A percentile compares a stretch with the other conserved stretches of the same genome.
phyloP scores from a whole-genome alignment of 139 green algal genomes.

The Chlorella sorokiniana region DNA sequence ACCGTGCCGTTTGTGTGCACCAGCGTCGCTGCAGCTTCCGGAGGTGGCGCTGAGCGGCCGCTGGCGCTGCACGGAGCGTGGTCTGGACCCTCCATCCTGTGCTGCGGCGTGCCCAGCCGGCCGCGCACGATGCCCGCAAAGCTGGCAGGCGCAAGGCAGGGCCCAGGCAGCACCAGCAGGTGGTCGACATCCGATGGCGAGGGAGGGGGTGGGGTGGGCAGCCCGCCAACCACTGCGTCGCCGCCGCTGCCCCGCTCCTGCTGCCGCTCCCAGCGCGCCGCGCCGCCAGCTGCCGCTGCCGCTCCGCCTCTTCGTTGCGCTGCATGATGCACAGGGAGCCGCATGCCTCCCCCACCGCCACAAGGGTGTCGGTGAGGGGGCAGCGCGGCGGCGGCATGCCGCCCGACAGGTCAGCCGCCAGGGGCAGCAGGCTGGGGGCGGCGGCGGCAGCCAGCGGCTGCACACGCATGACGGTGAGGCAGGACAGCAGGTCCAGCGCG shows the following conservation, averaged over 20 bases:
- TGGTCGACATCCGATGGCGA: neutral
- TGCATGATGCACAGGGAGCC: conserved; percentile 6
- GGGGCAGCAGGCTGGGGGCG: neutral
- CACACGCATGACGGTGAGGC: conserved; percentile 10
- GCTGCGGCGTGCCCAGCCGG: neutral
- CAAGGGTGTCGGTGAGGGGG: neutral
- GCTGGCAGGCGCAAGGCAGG: neutral
- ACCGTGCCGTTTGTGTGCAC: conserved; percentile 12
- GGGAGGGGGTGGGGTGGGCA: neutral
- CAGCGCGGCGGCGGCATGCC: neutral
- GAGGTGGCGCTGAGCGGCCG: neutral
- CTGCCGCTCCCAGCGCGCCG: neutral
- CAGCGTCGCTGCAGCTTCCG: neutral
- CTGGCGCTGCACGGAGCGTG: neutral
- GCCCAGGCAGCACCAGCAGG: neutral
- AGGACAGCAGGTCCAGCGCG: conserved; percentile 20
- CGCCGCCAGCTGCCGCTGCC: neutral
- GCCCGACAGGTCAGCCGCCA: neutral
- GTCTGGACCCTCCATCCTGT: neutral
- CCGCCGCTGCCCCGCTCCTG: neutral
- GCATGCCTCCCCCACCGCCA: neutral
- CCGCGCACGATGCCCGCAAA: neutral
- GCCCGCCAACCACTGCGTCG: neutral
- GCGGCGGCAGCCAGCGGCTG: neutral
- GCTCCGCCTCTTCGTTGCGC: neutral